Evolutionary conservation across 169 alveolate genomes (phyloP).

Genomic region (Plasmodium malariae): DNA sequence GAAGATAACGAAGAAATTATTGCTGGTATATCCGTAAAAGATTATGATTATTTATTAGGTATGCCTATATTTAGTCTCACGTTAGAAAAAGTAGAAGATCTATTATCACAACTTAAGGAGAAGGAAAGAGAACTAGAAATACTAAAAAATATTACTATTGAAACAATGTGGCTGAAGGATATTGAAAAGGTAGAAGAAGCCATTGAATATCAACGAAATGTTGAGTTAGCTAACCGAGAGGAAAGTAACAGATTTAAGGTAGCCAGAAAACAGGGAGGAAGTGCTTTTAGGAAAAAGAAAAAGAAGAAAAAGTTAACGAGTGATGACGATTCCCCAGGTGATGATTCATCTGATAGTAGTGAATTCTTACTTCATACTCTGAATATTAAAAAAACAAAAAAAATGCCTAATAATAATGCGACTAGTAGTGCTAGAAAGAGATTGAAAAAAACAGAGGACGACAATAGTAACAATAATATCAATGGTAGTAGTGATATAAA

Average conservation of each 20-base stretch:
- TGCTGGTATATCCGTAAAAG: constrained; percentile 79
- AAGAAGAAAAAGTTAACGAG: constrained; percentile 64
- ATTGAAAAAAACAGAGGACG: constrained; percentile 17
- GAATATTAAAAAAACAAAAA: constrained; percentile 48
- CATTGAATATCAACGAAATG: constrained; percentile 71
- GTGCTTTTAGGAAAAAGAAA: constrained; percentile 27
- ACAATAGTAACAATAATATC: not conserved
- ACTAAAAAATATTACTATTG: constrained; percentile 80
- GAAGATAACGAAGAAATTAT: constrained; percentile 77
- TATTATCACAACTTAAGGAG: constrained; percentile 80
- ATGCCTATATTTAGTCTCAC: constrained; percentile 97
- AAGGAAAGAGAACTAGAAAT: constrained; percentile 80
- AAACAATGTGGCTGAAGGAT: constrained; percentile 86
- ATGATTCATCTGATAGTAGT: constrained; percentile 69
- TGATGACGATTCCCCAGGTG: constrained; percentile 73
- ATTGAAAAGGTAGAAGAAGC: constrained; percentile 81
- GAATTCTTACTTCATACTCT: constrained; percentile 46
- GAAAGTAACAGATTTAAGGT: constrained; percentile 74
- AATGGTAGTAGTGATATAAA: constrained; percentile 3
- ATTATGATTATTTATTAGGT: constrained; percentile 95
- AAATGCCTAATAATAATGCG: not conserved
- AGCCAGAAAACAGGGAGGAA: constrained; percentile 30
- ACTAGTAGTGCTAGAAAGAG: constrained; percentile 33
- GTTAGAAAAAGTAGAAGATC: constrained; percentile 94
- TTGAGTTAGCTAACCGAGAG: constrained; percentile 71